Conservation (phyloP, 306 rosid species). For the Prunus campanulata region DNA sequence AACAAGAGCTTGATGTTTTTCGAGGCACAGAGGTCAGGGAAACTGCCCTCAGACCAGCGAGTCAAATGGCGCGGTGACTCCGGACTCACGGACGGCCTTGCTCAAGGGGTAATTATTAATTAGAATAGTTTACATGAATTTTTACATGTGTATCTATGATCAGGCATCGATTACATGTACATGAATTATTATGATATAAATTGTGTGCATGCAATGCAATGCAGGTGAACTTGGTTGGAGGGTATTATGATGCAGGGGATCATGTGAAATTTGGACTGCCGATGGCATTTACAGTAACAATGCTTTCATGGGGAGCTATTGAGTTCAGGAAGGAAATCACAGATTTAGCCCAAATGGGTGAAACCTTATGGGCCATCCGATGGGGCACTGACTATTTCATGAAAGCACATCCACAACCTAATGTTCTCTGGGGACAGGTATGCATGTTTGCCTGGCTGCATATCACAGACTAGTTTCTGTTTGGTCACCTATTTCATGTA, state of each 20-base stretch:
- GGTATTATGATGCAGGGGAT: conserved; percentile 95
- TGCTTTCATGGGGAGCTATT: conserved; percentile 85
- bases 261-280: conserved; percentile 90
- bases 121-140: background rate
- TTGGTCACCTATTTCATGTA: conserved; percentile 16
- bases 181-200: background rate
- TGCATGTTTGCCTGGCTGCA: background rate
- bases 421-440: conserved; percentile 92
- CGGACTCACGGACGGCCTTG: conserved; percentile 68
- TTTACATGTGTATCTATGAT: background rate
- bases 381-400: conserved; percentile 89
- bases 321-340: conserved; percentile 68
- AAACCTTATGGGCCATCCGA: conserved; percentile 62
- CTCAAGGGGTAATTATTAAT: conserved; percentile 52
- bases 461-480: background rate
- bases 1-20: conserved; percentile 75
- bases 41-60: conserved; percentile 44
- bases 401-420: conserved; percentile 75
- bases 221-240: conserved; percentile 85
- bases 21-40: conserved; percentile 85
- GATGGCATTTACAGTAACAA: conserved; percentile 75
- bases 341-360: conserved; percentile 51
- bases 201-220: background rate
- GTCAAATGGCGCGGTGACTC: conserved; percentile 83
- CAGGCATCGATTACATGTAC: too few species aligned